Percentiles rank a stretch among this genome's conserved stretches.
Evolutionary conservation across 768 basidiomycete species (phyloP).

Genomic region (Coprinellus aureogranulatus): DNA sequence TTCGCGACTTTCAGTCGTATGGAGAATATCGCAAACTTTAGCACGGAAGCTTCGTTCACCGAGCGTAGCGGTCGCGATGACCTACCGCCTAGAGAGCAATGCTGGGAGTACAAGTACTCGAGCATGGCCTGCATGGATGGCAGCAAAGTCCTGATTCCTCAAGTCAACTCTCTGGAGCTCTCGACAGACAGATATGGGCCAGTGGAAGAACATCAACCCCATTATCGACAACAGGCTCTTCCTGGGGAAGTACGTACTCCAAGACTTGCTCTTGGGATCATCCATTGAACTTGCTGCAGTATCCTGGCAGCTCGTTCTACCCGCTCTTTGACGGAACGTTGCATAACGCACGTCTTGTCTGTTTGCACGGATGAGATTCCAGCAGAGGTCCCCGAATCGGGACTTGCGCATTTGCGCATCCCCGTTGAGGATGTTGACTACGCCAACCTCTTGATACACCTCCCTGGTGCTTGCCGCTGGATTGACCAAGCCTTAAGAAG

Average conservation of each 20-base stretch:
- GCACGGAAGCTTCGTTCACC: slow-evolving; percentile 5
- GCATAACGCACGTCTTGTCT: slow-evolving; percentile 77
- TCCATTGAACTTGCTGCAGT: slow-evolving; percentile 32
- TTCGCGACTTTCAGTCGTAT: slow-evolving; percentile 1
- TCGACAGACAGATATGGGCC: slow-evolving; percentile 34
- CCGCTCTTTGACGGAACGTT: slow-evolving; percentile 67
- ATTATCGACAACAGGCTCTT: slow-evolving; percentile 65
- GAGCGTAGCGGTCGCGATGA: neutral
- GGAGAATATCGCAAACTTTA: neutral
- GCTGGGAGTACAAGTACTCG: slow-evolving; percentile 6
- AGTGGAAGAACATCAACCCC: slow-evolving; percentile 66
- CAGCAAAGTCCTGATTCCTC: slow-evolving; percentile 3
- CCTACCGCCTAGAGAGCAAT: slow-evolving; percentile 1
- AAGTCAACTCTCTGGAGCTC: neutral
- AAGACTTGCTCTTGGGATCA: no score
- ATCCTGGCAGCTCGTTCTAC: slow-evolving; percentile 69
- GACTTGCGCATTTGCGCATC: slow-evolving; percentile 68
- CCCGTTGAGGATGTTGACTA: slow-evolving; percentile 68
- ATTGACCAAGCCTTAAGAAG: slow-evolving; percentile 58
- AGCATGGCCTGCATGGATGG: neutral
- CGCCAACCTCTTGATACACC: slow-evolving; percentile 63
- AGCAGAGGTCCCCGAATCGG: slow-evolving; percentile 67
- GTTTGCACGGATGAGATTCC: slow-evolving; percentile 73
- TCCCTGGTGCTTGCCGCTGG: slow-evolving; percentile 65
- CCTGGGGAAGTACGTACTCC: slow-evolving; percentile 66